A percentile compares a stretch with the other conserved stretches of the same genome.
These are phyloP conservation scores for Nigrospora osmanthi DNA, from an alignment of 2,329 filamentous ascomycete genomes.

Conservation along the genomic window DNA sequence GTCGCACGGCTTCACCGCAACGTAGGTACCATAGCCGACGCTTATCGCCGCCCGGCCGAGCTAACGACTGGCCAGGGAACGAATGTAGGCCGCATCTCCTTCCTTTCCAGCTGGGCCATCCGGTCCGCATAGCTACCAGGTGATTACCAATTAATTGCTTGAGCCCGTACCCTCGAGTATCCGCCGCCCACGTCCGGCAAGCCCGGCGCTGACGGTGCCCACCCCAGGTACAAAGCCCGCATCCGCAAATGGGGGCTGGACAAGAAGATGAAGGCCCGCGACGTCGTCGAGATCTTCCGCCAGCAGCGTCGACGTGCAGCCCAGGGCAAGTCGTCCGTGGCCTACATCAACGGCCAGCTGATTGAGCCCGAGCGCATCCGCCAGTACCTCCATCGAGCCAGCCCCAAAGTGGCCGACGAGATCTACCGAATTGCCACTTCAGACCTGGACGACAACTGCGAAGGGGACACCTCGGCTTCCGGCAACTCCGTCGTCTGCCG, in stretches of 20 bases:
- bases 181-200: too few species aligned
- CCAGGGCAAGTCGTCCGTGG: conserved; percentile 18
- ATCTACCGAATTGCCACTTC: conserved; percentile 11
- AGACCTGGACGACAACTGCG: background rate
- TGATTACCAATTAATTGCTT: too few species aligned
- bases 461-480: conserved; percentile 1
- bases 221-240: conserved; percentile 19
- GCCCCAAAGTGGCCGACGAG: conserved; percentile 16
- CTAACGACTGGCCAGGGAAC: background rate
- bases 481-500: conserved; percentile 14
- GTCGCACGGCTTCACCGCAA: conserved; percentile 44
- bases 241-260: conserved; percentile 22
- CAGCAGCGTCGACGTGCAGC: conserved; percentile 18
- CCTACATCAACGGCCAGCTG: conserved; percentile 17
- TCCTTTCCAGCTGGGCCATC: too few species aligned
- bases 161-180: too few species aligned
- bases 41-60: background rate
- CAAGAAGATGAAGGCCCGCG: conserved; percentile 21
- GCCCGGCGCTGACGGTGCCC: background rate
- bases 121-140: background rate
- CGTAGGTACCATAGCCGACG: conserved; percentile 11
- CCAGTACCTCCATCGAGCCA: conserved; percentile 14
- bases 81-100: background rate
- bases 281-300: conserved; percentile 21
- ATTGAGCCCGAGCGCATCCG: conserved; percentile 19